A percentile compares a stretch with the other conserved stretches of the same genome.
Evolutionary conservation across 768 basidiomycete species (phyloP).

Genomic region (Amanita thiersii): DNA sequence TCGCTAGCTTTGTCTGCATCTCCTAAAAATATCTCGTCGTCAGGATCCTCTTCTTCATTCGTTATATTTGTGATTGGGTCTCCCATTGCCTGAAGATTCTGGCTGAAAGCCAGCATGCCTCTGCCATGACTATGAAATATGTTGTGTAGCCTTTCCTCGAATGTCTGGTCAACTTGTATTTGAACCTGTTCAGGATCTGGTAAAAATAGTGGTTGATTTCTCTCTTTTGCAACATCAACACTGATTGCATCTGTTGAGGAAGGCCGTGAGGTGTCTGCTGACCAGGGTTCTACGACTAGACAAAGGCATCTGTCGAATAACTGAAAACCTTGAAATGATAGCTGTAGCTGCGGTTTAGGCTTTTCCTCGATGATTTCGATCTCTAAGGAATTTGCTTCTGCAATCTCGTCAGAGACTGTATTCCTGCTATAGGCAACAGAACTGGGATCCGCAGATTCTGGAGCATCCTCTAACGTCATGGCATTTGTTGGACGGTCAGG

Average conservation of each 20-base stretch:
- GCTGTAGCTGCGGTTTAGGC: constrained; percentile 58
- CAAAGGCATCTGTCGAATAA: constrained; percentile 71
- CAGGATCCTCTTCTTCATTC: constrained; percentile 72
- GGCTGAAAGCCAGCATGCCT: constrained; percentile 71
- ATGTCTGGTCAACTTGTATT: constrained; percentile 29
- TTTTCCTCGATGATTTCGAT: constrained; percentile 70
- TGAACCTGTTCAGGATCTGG: constrained; percentile 43
- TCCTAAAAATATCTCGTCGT: constrained; percentile 65
- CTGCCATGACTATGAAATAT: too few relatives aligned
- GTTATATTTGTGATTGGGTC: constrained; percentile 42
- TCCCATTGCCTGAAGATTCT: constrained; percentile 52
- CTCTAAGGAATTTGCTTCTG: constrained; percentile 24
- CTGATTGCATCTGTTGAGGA: constrained; percentile 7
- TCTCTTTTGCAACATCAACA: too few relatives aligned
- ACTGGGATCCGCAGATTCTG: constrained; percentile 2
- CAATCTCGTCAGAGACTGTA: neutral
- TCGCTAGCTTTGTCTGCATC: constrained; percentile 76
- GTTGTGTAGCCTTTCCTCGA: too few relatives aligned
- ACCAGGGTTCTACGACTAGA: constrained; percentile 79
- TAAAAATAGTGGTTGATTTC: constrained; percentile 65
- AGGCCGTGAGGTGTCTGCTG: constrained; percentile 35
- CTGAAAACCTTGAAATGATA: constrained; percentile 63
- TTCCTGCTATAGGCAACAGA: neutral
- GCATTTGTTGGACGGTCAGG: constrained; percentile 14
- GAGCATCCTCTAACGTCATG: constrained; percentile 11